Percentiles rank a stretch among this genome's conserved stretches.
Conservation (phyloP, 345 rosid genomes). For the Pseudoturritis turrita region DNA sequence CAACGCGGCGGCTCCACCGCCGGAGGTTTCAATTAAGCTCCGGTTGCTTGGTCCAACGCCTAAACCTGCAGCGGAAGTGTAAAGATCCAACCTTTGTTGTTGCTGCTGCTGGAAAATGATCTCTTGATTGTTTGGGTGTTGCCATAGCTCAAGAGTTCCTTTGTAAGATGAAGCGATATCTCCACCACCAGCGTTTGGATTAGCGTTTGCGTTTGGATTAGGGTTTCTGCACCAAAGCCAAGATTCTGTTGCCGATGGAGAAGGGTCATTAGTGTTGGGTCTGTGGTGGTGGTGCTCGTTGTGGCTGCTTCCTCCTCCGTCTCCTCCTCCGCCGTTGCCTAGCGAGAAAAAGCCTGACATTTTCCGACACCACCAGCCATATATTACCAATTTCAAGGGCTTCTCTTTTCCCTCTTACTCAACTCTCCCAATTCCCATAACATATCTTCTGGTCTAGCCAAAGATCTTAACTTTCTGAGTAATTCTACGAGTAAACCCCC, state of each 20-base stretch:
- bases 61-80: conserved; percentile 41
- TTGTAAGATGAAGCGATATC: conserved; percentile 31
- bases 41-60: conserved; percentile 39
- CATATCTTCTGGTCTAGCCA: neutral
- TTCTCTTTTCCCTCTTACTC: neutral
- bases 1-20: conserved; percentile 15
- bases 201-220: conserved; percentile 29
- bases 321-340: conserved; percentile 35
- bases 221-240: conserved; percentile 59
- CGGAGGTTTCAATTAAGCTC: conserved; percentile 17
- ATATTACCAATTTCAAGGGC: neutral
- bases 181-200: neutral
- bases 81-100: conserved; percentile 42
- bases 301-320: conserved; percentile 18
- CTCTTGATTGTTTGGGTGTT: conserved; percentile 42
- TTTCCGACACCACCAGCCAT: conserved; percentile 25
- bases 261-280: conserved; percentile 29
- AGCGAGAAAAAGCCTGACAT: conserved; percentile 72
- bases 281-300: neutral
- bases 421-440: neutral
- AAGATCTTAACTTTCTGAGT: neutral
- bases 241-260: conserved; percentile 31
- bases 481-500: too few relatives aligned
- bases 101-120: conserved; percentile 26
- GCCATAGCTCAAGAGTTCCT: conserved; percentile 47